phyloP scores from a whole-genome alignment of 2,329 filamentous ascomycete genomes.

The Pseudocercospora fijiensis region DNA sequence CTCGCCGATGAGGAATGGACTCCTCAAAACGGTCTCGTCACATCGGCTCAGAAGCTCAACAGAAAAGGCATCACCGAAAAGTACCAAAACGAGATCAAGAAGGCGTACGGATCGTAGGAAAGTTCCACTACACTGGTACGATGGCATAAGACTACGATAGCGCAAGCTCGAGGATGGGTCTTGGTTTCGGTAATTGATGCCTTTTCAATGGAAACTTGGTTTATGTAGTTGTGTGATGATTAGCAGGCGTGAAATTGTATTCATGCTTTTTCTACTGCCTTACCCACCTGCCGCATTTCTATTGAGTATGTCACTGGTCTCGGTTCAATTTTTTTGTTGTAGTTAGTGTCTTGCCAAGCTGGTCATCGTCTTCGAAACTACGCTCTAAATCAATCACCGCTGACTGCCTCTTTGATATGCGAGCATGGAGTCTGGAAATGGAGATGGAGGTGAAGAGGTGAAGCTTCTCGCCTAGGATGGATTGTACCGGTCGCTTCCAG shows the following conservation, averaged over 20 bases:
- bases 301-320: neutral
- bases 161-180: neutral
- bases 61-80: constrained; percentile 51
- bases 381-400: neutral
- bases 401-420: neutral
- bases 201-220: no score
- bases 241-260: constrained; percentile 2
- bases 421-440: neutral
- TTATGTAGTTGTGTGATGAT: neutral
- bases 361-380: neutral
- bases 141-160: neutral
- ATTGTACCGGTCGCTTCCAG: neutral
- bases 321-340: neutral
- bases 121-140: neutral
- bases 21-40: constrained; percentile 64
- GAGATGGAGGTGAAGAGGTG: neutral
- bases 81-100: constrained; percentile 53
- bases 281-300: neutral
- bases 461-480: neutral
- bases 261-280: neutral
- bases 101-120: constrained; percentile 43
- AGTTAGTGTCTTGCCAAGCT: neutral
- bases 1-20: constrained; percentile 86
- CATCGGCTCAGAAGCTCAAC: constrained; percentile 56
- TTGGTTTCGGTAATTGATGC: neutral